Percentiles rank a stretch among this genome's conserved stretches.
Conservation (phyloP, 2,329 filamentous ascomycete species). For the Sporothrix sp. region DNA sequence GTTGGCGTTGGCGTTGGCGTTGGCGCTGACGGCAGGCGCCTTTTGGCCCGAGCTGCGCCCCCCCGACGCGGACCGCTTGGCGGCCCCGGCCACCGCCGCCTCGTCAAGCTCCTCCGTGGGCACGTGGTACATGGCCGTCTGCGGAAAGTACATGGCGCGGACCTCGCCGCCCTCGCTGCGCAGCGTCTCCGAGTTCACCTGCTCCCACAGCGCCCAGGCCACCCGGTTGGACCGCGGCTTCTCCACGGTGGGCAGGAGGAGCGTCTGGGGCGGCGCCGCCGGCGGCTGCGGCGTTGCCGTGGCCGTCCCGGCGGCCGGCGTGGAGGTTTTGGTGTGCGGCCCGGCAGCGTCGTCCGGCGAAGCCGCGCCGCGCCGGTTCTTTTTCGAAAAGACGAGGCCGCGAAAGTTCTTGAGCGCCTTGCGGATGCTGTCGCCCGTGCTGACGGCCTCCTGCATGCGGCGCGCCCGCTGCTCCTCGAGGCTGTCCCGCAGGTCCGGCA, state of each 20-base stretch:
- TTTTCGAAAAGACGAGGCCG: slow-evolving; percentile 5
- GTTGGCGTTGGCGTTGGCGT: no score
- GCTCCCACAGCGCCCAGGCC: slow-evolving; percentile 15
- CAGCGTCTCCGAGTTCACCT: slow-evolving; percentile 10
- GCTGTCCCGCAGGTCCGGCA: not conserved
- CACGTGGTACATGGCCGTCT: slow-evolving; percentile 13
- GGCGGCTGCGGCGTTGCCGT: not conserved
- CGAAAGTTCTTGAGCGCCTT: slow-evolving; percentile 11
- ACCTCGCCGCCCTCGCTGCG: not conserved
- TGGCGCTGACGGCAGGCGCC: no score
- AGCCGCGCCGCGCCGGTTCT: slow-evolving; percentile 1
- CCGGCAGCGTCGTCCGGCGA: no score
- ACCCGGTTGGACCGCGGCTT: not conserved
- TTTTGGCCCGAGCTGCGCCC: no score
- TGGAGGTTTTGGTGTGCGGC: not conserved
- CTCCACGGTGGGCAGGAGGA: not conserved
- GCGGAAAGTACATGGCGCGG: slow-evolving; percentile 9
- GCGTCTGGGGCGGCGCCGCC: not conserved
- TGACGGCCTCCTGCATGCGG: not conserved
- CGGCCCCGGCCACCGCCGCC: not conserved
- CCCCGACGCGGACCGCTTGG: not conserved
- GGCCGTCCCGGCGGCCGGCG: not conserved
- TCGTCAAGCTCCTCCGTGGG: not conserved
- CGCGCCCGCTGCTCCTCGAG: not conserved
- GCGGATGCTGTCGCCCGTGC: slow-evolving; percentile 8